These are phyloP conservation scores for Cyberlindnera americana DNA, from an alignment of 805 yeast species.

Conservation along the genomic window DNA sequence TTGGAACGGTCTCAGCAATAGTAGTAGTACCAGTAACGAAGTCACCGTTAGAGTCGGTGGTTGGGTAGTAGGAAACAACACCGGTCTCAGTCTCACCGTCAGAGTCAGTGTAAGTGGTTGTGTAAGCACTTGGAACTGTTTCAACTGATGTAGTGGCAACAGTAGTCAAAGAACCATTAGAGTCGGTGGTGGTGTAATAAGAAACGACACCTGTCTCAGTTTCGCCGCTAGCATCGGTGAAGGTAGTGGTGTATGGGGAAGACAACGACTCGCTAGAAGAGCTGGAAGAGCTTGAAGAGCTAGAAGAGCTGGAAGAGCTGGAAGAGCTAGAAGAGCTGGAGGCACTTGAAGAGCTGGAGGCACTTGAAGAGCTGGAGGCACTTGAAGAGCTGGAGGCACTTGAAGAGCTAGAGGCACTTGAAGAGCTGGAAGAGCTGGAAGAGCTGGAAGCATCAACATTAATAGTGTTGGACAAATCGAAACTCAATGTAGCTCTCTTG, in stretches of 20 bases:
- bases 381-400: constrained; percentile 1
- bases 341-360: no score
- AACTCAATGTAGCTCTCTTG: constrained; percentile 8
- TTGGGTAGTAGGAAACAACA: constrained; percentile 8
- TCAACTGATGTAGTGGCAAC: constrained; percentile 1
- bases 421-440: constrained; percentile 1
- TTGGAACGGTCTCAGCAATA: constrained; percentile 1
- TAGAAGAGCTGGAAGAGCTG: constrained; percentile 4
- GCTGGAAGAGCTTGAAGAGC: constrained; percentile 1
- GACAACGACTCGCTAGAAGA: constrained; percentile 1
- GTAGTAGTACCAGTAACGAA: constrained; percentile 9
- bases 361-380: constrained; percentile 1
- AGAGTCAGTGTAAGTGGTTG: constrained; percentile 12
- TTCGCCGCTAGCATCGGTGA: constrained; percentile 3
- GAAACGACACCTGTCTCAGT: constrained; percentile 10
- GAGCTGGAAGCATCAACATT: neutral
- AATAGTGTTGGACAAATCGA: constrained; percentile 2
- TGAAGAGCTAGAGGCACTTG: constrained; percentile 5
- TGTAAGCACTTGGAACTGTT: constrained; percentile 13
- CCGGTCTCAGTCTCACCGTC: constrained; percentile 9
- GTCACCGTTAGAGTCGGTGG: constrained; percentile 9
- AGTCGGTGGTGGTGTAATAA: constrained; percentile 4
- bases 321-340: constrained; percentile 2
- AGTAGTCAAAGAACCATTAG: neutral
- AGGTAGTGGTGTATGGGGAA: constrained; percentile 10